Base-by-base conservation (phyloP, 192 early-diverging fungal genomes). In the Entomortierella parvispora region DNA sequence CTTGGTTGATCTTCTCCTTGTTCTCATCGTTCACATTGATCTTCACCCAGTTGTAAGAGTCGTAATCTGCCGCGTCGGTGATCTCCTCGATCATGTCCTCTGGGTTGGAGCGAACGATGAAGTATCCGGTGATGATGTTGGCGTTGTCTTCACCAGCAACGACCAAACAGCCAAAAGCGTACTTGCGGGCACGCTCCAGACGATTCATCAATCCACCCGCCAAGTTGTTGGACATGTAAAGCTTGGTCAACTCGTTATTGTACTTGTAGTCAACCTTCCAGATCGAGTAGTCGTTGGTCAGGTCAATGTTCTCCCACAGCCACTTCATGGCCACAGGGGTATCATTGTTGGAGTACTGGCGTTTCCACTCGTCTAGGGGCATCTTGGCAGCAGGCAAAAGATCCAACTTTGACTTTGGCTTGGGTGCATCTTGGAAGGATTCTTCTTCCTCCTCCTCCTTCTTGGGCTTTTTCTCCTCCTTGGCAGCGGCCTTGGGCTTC, bases 261-360 rank as follows among this genome's bases (percentile, higher is more conserved):
- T 96, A 96, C 83, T 94, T 94, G 89, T 95, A 96, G 68, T 91
- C 87, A 37, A 92, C 89, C 76, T 88, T 88, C 88, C 88, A 96
- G 82, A 96, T 82, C 37, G 93, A 92, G 90, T 85, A 96, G 68
- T 93, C 94, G 48, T 90, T 82, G 10, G 48, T 50, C n/a, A 89
- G 64, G 78, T 96, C 94, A 65, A 65, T 90, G 81, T 95, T 71
- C 82, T 92, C 80, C 95, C 94, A 96, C 85, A 96, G 94, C 91
- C 92, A 96, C 76, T 94, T 82, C 71, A 89, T 81, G 60, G 95
- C 94, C 37, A 79, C 84, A 46, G 90, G 90, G 65, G 93, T 92
- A 56, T 94, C 87, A 83, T 95, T 93, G 90, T 96, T 96, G 68
- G 94, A 95, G 88, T 96, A 96, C 83, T 92, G 88, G 61, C 94